Conservation (phyloP, 208 protist genomes). For the Leishmania tropica region DNA sequence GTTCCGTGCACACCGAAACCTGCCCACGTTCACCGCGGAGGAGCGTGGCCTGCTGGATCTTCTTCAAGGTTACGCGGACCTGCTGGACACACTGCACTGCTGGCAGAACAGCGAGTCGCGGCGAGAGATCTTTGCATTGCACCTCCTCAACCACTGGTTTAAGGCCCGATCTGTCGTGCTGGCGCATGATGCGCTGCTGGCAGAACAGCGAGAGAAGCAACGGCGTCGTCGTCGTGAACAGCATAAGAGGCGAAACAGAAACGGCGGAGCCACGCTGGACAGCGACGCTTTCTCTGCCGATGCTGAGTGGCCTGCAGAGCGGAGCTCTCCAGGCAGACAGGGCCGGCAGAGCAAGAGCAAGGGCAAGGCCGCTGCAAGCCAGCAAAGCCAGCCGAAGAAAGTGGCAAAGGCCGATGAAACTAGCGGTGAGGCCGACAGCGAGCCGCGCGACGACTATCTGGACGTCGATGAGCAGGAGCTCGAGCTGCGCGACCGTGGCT, state of each 20-base stretch:
- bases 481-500: slow-evolving; percentile 94
- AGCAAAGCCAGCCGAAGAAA: neutral
- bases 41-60: slow-evolving; percentile 79
- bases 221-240: slow-evolving; percentile 9
- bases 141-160: slow-evolving; percentile 89
- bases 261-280: neutral
- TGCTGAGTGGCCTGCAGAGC: neutral
- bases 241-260: slow-evolving; percentile 4
- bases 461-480: slow-evolving; percentile 49
- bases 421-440: slow-evolving; percentile 6
- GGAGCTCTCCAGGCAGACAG: neutral
- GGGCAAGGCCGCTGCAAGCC: neutral
- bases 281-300: neutral
- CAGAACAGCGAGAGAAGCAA: slow-evolving; percentile 13
- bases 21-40: slow-evolving; percentile 57
- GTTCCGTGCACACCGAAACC: slow-evolving; percentile 35
- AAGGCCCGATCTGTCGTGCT: slow-evolving; percentile 78
- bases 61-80: slow-evolving; percentile 77
- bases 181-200: slow-evolving; percentile 75
- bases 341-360: neutral
- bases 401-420: neutral
- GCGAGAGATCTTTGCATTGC: slow-evolving; percentile 70
- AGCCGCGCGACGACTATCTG: slow-evolving; percentile 23
- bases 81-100: slow-evolving; percentile 71
- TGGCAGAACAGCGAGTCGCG: slow-evolving; percentile 78